phyloP scores from a whole-genome alignment of 202 grass and related monocot species.

The Brachypodium distachyon region DNA sequence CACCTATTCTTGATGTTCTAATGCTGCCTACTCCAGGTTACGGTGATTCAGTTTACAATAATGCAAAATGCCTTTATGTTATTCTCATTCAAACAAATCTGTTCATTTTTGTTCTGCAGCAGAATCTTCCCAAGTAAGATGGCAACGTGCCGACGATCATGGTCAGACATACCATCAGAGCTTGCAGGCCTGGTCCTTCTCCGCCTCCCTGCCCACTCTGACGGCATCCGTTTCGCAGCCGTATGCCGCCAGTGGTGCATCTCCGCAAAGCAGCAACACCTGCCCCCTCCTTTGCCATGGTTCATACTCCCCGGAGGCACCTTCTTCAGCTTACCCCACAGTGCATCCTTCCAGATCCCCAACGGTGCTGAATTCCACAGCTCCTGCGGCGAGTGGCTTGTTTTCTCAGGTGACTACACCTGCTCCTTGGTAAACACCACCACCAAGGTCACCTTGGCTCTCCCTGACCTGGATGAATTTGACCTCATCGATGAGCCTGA shows the following conservation, averaged over 20 bases:
- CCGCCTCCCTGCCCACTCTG: background rate
- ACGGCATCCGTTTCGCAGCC: background rate
- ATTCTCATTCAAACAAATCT: background rate
- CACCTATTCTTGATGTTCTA: too few species aligned
- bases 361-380: background rate
- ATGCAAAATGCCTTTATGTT: background rate
- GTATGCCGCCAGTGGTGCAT: slow-evolving; percentile 1
- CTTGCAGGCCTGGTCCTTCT: background rate
- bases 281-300: slow-evolving; percentile 1
- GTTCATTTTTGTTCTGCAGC: background rate
- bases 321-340: background rate
- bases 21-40: too few species aligned
- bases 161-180: slow-evolving; percentile 3
- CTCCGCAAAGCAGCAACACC: background rate
- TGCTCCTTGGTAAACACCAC: background rate
- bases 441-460: background rate
- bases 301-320: background rate
- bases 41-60: background rate
- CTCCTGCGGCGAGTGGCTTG: background rate
- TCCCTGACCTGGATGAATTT: background rate
- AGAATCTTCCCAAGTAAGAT: background rate
- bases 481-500: background rate
- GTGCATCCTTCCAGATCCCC: background rate
- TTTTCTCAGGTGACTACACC: background rate
- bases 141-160: background rate